Conservation (phyloP, 2,329 filamentous ascomycete genomes). For the Aureobasidium lini region DNA sequence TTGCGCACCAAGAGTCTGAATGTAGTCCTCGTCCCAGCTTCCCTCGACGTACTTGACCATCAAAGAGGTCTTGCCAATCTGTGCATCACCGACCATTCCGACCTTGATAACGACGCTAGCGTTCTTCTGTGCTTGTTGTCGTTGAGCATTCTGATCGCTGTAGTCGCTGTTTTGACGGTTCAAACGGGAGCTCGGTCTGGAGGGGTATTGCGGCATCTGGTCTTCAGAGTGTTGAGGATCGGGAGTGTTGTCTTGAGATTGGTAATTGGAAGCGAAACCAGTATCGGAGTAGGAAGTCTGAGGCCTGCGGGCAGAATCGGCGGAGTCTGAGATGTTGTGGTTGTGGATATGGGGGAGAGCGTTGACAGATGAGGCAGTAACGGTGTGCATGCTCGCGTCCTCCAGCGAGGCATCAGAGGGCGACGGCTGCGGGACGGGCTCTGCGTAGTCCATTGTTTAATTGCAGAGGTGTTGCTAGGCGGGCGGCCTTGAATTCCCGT, state of each 20-base stretch:
- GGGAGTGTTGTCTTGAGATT: slow-evolving; percentile 35
- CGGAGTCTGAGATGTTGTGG: slow-evolving; percentile 36
- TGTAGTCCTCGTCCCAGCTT: slow-evolving; percentile 99
- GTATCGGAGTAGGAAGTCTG: slow-evolving; percentile 49
- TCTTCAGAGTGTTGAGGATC: slow-evolving; percentile 29
- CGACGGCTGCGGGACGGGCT: slow-evolving; percentile 1
- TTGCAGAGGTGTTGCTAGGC: not conserved
- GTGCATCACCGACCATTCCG: slow-evolving; percentile 97
- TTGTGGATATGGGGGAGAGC: slow-evolving; percentile 32
- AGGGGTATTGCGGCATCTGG: slow-evolving; percentile 24
- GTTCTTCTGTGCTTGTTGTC: slow-evolving; percentile 41
- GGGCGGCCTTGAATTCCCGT: not conserved
- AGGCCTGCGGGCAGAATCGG: slow-evolving; percentile 38
- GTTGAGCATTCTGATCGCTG: slow-evolving; percentile 28
- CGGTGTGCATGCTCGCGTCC: slow-evolving; percentile 42
- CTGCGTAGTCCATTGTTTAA: slow-evolving; percentile 6
- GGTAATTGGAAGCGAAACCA: slow-evolving; percentile 37
- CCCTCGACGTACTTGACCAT: slow-evolving; percentile 99
- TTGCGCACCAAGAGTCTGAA: slow-evolving; percentile 75
- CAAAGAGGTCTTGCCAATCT: slow-evolving; percentile 97
- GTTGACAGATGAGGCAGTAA: slow-evolving; percentile 33
- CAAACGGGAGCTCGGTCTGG: slow-evolving; percentile 31
- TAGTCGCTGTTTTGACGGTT: slow-evolving; percentile 21
- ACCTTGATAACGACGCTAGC: slow-evolving; percentile 92
- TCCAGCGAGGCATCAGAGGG: slow-evolving; percentile 30